Percentiles rank a stretch among this genome's conserved stretches.
These are phyloP conservation scores for Malbranchea zuffiana DNA, from an alignment of 2,329 filamentous ascomycete genomes.

Conservation along the genomic window DNA sequence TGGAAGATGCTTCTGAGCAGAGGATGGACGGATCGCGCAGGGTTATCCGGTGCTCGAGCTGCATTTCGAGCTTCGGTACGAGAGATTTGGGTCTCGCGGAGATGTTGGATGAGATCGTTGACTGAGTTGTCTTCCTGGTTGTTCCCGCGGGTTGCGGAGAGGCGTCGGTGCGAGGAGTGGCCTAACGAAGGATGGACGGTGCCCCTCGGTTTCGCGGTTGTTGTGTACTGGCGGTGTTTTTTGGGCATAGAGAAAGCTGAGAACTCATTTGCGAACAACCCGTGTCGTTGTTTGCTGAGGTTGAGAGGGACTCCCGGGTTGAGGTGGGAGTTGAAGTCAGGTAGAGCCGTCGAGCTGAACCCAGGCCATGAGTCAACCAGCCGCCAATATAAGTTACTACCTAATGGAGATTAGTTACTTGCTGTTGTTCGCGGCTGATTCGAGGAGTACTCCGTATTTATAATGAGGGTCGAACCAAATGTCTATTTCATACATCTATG, in stretches of 20 bases:
- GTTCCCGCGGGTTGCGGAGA: slow-evolving; percentile 14
- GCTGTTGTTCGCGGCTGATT: too few species aligned
- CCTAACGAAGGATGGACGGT: slow-evolving; percentile 32
- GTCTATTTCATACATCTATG: slow-evolving; percentile 6
- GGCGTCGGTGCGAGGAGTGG: slow-evolving; percentile 1
- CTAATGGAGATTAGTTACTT: too few species aligned
- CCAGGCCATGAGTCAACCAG: too few species aligned
- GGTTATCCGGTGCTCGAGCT: slow-evolving; percentile 14
- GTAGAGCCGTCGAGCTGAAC: too few species aligned
- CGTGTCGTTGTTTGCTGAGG: too few species aligned
- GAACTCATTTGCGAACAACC: too few species aligned
- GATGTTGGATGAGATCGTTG: slow-evolving; percentile 39
- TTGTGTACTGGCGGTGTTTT: slow-evolving; percentile 31
- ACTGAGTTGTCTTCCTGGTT: slow-evolving; percentile 27
- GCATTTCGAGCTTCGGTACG: slow-evolving; percentile 16
- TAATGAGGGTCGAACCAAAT: too few species aligned
- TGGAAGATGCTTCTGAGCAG: slow-evolving; percentile 36
- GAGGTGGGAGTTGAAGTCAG: too few species aligned
- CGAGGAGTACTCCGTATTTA: too few species aligned
- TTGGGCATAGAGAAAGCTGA: slow-evolving; percentile 39
- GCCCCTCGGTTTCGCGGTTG: slow-evolving; percentile 31
- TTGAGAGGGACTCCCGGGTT: too few species aligned
- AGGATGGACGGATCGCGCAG: slow-evolving; percentile 34
- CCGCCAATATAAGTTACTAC: too few species aligned
- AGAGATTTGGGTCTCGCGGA: slow-evolving; percentile 33